These are phyloP conservation scores for Acidiella bohemica DNA, from an alignment of 495 filamentous ascomycete genomes.

Conservation along the genomic window DNA sequence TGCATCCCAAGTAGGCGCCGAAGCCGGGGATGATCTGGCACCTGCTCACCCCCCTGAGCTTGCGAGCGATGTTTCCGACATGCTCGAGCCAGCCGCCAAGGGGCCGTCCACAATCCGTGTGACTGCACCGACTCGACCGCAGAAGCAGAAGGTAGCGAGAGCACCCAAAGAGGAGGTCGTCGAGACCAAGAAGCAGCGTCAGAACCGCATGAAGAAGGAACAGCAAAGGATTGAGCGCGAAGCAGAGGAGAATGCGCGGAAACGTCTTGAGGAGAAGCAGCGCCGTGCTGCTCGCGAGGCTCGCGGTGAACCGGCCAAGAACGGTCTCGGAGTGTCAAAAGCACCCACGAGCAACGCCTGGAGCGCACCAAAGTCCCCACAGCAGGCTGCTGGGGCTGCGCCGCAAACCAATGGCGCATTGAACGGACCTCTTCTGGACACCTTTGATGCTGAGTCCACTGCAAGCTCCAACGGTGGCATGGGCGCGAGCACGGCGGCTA, in stretches of 20 bases:
- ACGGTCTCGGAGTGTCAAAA: slow-evolving; percentile 49
- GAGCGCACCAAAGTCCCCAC: slow-evolving; percentile 25
- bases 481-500: slow-evolving; percentile 21
- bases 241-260: slow-evolving; percentile 59
- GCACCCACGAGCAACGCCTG: slow-evolving; percentile 49
- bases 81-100: slow-evolving; percentile 60
- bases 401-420: slow-evolving; percentile 11
- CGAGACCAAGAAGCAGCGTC: slow-evolving; percentile 84
- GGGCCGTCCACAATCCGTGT: slow-evolving; percentile 66
- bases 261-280: slow-evolving; percentile 62
- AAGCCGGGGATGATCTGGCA: slow-evolving; percentile 51
- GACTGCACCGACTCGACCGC: slow-evolving; percentile 47
- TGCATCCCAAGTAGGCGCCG: slow-evolving; percentile 56
- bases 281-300: slow-evolving; percentile 63
- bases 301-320: slow-evolving; percentile 61
- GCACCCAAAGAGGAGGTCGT: slow-evolving; percentile 35
- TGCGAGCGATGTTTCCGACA: slow-evolving; percentile 59
- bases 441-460: slow-evolving; percentile 45
- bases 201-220: slow-evolving; percentile 72
- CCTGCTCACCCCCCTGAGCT: slow-evolving; percentile 24
- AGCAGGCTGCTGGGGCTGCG: slow-evolving; percentile 29
- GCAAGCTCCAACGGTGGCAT: slow-evolving; percentile 25
- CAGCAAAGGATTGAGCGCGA: slow-evolving; percentile 55
- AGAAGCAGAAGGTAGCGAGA: slow-evolving; percentile 52
- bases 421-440: slow-evolving; percentile 54